Base-by-base conservation (phyloP, 78 protist species). In the Mantamonas sphyraenae region DNA sequence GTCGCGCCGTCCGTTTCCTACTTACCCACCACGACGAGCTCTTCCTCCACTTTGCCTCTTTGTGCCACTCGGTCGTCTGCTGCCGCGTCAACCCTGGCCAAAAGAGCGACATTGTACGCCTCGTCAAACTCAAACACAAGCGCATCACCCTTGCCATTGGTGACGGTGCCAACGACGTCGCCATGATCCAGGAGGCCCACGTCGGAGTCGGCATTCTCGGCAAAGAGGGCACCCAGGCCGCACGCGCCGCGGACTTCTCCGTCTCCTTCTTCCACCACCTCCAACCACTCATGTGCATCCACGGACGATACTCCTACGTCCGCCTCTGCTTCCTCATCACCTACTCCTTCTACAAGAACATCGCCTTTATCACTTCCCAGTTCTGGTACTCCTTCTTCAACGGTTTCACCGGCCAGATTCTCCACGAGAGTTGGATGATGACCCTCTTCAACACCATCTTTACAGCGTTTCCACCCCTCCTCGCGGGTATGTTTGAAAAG, bases 151-250 rank as follows among this genome's bases (percentile, higher is more conserved):
- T 88, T 7, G 87, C 90, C 37, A 76, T 90, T 19, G 94, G 94
- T 5, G 94, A 90, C 65, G 94, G 94, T 8, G 94, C 87, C 42
- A 90, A 90, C 78, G 94, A 90, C 47, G 93, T 86, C 12, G 63
- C 86, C 22, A 90, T 90, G 94, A 87, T 90, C 38, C 68, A 80
- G 63, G 34, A 35, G 24, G 91, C 89, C 0, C 60, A 82, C 30
- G 71, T 86, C 20, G 91, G 91, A 31, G 66, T 86, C 22, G 90
- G 90, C 30, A 81, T 86, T 38, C 14, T 39, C 19, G 91, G 91
- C 12, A 59, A 55, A 22, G 91, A 86, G 78, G 91, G 91, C 14
- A 16, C 42, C 30, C 80, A 79, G 68, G 91, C 91, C 1, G 84
- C 50, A 24, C 64, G 79, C 37, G 30, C 76, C 14, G 22, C 79